A percentile compares a stretch with the other conserved stretches of the same genome.
Conservation (phyloP, 306 rosid species). For the Vigna nakashimae region DNA sequence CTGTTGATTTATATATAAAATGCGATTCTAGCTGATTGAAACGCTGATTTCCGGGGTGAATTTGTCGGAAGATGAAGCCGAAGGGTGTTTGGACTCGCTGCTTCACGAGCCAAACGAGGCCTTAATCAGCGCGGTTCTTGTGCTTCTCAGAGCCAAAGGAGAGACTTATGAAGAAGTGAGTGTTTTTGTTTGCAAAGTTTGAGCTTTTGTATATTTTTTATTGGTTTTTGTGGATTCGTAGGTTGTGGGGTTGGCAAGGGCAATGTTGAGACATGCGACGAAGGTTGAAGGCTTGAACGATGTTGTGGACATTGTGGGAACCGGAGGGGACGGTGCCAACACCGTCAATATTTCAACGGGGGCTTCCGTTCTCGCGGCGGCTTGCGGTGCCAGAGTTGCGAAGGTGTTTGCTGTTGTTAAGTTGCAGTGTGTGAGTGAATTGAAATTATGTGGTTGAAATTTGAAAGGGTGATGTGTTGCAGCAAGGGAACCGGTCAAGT, state of each 20-base stretch:
- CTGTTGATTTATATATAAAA: not conserved
- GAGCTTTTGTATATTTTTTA: no score
- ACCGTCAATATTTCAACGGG: conserved; percentile 95
- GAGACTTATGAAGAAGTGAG: conserved; percentile 85
- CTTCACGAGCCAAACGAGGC: conserved; percentile 74
- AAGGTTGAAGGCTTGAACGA: conserved; percentile 82
- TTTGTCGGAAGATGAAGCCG: conserved; percentile 77
- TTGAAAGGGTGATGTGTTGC: conserved; percentile 30
- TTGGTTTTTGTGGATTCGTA: conserved; percentile 35
- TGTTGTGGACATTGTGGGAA: conserved; percentile 96
- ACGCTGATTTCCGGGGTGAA: conserved; percentile 67
- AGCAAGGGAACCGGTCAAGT: conserved; percentile 98
- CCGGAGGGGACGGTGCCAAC: conserved; percentile 96
- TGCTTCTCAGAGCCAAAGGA: conserved; percentile 87
- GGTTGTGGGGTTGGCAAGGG: conserved; percentile 91
- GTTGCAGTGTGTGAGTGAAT: not conserved
- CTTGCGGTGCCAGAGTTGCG: conserved; percentile 94
- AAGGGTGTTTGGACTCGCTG: conserved; percentile 70
- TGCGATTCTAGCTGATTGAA: conserved; percentile 66
- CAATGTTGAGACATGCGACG: conserved; percentile 76
- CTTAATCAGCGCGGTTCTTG: conserved; percentile 87
- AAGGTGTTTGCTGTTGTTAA: conserved; percentile 57
- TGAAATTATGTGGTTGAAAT: not conserved
- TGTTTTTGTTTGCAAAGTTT: not conserved
- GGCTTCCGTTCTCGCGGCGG: conserved; percentile 91